Evolutionary conservation across 2,329 filamentous ascomycete species (phyloP).

Genomic region (Exophiala spinifera): DNA sequence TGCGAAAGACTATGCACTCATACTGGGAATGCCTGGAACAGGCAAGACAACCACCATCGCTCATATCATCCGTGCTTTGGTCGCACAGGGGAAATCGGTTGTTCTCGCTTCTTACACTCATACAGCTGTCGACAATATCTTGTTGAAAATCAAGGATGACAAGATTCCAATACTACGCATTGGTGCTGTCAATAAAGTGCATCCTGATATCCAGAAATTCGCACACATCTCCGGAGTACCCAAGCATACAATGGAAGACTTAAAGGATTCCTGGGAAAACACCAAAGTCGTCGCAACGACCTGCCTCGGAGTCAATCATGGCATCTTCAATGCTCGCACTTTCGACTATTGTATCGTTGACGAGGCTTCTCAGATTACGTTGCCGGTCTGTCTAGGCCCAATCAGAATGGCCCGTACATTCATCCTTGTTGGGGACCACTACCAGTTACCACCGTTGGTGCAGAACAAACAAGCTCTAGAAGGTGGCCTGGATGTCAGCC

Average conservation of each 20-base stretch:
- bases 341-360: conserved; percentile 99
- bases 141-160: conserved; percentile 82
- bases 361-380: conserved; percentile 93
- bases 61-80: conserved; percentile 88
- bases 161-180: conserved; percentile 78
- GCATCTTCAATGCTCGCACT: conserved; percentile 78
- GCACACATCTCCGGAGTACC: conserved; percentile 72
- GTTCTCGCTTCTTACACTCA: conserved; percentile 94
- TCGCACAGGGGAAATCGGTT: conserved; percentile 86
- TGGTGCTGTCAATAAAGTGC: conserved; percentile 79
- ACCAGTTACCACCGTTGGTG: conserved; percentile 90
- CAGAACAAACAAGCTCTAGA: conserved; percentile 83
- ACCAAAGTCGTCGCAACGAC: conserved; percentile 91
- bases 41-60: conserved; percentile 98
- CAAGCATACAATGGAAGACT: conserved; percentile 75
- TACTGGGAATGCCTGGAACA: conserved; percentile 96
- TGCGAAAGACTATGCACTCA: conserved; percentile 91
- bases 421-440: conserved; percentile 93
- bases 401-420: conserved; percentile 91
- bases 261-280: conserved; percentile 77
- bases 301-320: conserved; percentile 86
- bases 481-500: conserved; percentile 83
- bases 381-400: conserved; percentile 90
- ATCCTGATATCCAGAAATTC: conserved; percentile 82
- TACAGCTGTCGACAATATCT: conserved; percentile 95